These are phyloP conservation scores for Prunus mume DNA, from an alignment of 306 rosid species.

Conservation along the genomic window DNA sequence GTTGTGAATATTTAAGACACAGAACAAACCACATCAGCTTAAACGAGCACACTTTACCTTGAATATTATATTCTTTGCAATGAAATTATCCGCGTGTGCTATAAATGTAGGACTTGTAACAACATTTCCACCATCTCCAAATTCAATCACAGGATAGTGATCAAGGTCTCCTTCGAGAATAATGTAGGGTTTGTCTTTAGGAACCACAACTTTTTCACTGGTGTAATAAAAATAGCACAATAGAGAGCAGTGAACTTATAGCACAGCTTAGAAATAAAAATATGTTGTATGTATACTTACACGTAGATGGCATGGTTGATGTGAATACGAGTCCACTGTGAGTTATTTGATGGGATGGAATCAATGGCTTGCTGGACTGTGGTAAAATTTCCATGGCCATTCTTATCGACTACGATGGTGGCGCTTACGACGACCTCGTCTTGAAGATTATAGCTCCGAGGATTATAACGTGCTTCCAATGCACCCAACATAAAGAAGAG, in stretches of 20 bases:
- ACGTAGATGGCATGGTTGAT: slow-evolving; percentile 24
- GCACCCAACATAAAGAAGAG: background rate
- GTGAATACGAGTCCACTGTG: slow-evolving; percentile 29
- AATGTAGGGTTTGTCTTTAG: slow-evolving; percentile 23
- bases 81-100: slow-evolving; percentile 14
- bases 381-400: slow-evolving; percentile 7
- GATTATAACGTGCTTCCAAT: background rate
- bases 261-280: background rate
- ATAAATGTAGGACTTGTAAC: slow-evolving; percentile 2
- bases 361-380: slow-evolving; percentile 42
- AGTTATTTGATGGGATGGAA: slow-evolving; percentile 18
- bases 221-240: background rate
- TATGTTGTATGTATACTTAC: background rate
- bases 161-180: slow-evolving; percentile 29
- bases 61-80: slow-evolving; percentile 11
- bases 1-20: too few species aligned
- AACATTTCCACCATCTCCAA: slow-evolving; percentile 1
- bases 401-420: slow-evolving; percentile 24
- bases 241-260: background rate
- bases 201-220: slow-evolving; percentile 38
- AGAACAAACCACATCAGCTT: too few species aligned
- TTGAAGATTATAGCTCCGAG: background rate
- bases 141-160: background rate
- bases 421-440: background rate
- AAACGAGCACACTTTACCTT: background rate